Percentiles rank a stretch among this genome's conserved stretches.
phyloP scores from a whole-genome alignment of 1,139 yeast species.

The Lodderomyces elongisporus region DNA sequence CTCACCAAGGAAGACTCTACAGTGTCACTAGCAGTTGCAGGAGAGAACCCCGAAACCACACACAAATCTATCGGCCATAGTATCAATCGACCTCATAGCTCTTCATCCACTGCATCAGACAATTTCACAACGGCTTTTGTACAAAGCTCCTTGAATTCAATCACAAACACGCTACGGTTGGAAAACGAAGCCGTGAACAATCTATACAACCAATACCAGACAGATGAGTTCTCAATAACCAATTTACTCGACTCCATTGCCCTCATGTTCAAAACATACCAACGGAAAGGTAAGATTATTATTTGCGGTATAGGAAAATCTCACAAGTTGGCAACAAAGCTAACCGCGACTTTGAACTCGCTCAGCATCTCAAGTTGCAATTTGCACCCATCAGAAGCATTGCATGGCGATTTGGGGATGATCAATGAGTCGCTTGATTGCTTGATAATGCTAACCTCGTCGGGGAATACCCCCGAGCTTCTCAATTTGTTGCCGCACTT shows the following conservation, averaged over 20 bases:
- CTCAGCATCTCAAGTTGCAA: slow-evolving; percentile 63
- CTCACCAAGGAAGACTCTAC: no score
- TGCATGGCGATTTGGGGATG: slow-evolving; percentile 86
- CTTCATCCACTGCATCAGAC: no score
- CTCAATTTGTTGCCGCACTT: slow-evolving; percentile 55
- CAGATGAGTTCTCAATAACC: slow-evolving; percentile 40
- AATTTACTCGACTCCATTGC: slow-evolving; percentile 49
- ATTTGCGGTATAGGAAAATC: slow-evolving; percentile 84
- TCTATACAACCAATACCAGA: slow-evolving; percentile 26
- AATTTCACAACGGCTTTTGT: no score
- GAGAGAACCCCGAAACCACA: no score
- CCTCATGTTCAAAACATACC: slow-evolving; percentile 45
- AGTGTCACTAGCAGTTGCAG: no score
- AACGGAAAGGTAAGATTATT: slow-evolving; percentile 61
- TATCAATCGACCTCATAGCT: no score
- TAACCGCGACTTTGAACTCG: slow-evolving; percentile 79
- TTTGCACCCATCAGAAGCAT: slow-evolving; percentile 81
- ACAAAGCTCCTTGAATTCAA: slow-evolving; percentile 26
- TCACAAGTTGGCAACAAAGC: slow-evolving; percentile 68
- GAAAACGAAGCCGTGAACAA: slow-evolving; percentile 34
- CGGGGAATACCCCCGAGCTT: slow-evolving; percentile 83
- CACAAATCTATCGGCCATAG: no score
- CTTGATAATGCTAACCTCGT: slow-evolving; percentile 65
- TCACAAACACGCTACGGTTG: slow-evolving; percentile 24
- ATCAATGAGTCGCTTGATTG: slow-evolving; percentile 56